A percentile compares a stretch with the other conserved stretches of the same genome.
Conservation (phyloP, 352 stramenopile species). For the Phytophthora hybrid region DNA sequence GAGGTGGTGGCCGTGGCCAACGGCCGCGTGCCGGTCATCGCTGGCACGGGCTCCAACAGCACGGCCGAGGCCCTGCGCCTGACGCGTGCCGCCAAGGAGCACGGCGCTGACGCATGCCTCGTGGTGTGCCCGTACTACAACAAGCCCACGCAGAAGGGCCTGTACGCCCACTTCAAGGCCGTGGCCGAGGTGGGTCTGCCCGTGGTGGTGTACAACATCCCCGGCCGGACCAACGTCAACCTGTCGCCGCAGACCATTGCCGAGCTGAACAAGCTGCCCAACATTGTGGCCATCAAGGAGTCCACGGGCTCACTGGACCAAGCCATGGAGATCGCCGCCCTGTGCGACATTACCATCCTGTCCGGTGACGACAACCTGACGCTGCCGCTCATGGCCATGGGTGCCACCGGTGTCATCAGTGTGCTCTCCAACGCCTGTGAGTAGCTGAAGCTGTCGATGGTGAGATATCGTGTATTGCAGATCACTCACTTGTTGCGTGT, state of each 20-base stretch:
- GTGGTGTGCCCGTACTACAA: constrained; percentile 99
- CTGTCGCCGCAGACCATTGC: constrained; percentile 95
- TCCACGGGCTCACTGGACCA: constrained; percentile 94
- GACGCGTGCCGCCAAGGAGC: constrained; percentile 91
- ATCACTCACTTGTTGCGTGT: constrained; percentile 5
- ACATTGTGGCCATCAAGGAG: constrained; percentile 98
- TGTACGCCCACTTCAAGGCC: constrained; percentile 96
- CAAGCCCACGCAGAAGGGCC: constrained; percentile 96
- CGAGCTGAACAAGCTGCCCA: constrained; percentile 93
- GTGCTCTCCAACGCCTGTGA: constrained; percentile 91
- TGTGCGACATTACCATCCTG: constrained; percentile 93
- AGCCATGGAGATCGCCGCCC: constrained; percentile 87
- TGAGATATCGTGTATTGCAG: background rate
- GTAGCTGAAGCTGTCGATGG: constrained; percentile 23
- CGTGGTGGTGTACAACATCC: constrained; percentile 98
- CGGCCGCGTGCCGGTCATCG: constrained; percentile 93
- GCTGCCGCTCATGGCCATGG: constrained; percentile 90
- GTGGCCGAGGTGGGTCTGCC: constrained; percentile 90
- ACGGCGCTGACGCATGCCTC: constrained; percentile 94
- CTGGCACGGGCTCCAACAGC: constrained; percentile 96
- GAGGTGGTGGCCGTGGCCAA: constrained; percentile 87
- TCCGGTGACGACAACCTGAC: constrained; percentile 93
- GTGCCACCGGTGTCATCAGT: constrained; percentile 91
- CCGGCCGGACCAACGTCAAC: constrained; percentile 96
- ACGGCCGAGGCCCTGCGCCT: constrained; percentile 87